Base-by-base conservation (phyloP, 2,329 filamentous ascomycete genomes). In the Periconia macrospinosa region DNA sequence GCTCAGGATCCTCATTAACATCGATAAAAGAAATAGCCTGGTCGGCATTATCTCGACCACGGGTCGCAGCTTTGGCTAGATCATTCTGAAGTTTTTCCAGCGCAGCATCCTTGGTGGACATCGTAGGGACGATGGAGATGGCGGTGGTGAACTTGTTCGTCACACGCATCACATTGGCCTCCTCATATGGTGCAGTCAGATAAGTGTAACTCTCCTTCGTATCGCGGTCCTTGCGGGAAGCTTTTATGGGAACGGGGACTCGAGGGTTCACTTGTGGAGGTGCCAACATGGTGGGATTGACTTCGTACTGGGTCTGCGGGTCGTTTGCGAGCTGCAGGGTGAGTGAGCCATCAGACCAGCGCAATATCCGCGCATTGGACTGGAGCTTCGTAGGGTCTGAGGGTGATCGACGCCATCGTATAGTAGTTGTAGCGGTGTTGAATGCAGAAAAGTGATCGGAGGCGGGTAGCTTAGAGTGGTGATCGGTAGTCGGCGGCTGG, bases 151-250 rank as follows among this genome's bases (percentile, higher is more conserved):
- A 81, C 69, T 92, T 90, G 54, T 89, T 88, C 15, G 91, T 86
- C 9, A 89, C 83, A 67, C 90, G 82, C 55, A 92, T 79, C 20
- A 90, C 77, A 55, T 86, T 86, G 43, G 86, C 87, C 27, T 82
- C 80, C 54, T 89, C 78, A 62, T 90, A 85, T 1, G 89, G 88
- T 1, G 88, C 86, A 2, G 87, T 87, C 8, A 90, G 84, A 66
- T 92, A 93, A 63, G 88, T 89, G 71, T 90, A 88, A 7, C 86
- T 84, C 63, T 93, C 90, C 56, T 87, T 83, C 76, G 89, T 89
- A 2, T 82, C 78, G 76, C 83, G 78, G 76, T 56, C 47, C 40
- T 56, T 60, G 13, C 51, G 47, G 8, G 14, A 7, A 47, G 66
- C 65, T 15, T 54, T 49, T 20, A 52, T 60, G 1, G 80, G 79